Base-by-base conservation (phyloP, 306 rosid species). In the Lagenaria siceraria region DNA sequence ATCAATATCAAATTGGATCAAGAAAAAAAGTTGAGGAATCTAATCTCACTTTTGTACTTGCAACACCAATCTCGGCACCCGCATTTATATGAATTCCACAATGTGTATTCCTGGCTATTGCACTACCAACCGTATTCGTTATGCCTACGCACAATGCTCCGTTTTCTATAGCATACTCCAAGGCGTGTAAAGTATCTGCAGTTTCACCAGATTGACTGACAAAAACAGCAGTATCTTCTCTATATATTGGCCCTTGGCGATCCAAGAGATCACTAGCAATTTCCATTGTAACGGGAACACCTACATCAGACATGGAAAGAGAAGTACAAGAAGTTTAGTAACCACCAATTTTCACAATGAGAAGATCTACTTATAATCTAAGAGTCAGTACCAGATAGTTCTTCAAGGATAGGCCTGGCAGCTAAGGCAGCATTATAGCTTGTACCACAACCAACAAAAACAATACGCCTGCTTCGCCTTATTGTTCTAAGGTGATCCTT, bases 191-290 rank as follows among this genome's bases (percentile, higher is more conserved):
- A 61, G 97, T 95, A 82, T 95, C 99, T 46, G 97, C 97, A 66
- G 99, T 95, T 90, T 95, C 99, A 77, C 99, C 99, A 24, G 99
- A 95, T 79, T 95, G 99, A 86, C 99, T 95, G 51, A 95, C 99
- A 86, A 95, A 95, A 81, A 95, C 87, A 3, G 97, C 96, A 22
- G 99, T 95, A 85, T 95, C 99, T 86, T 95, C 99, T 82, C 99
- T 82, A 81, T 92, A 90, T 78, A 95, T 89, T 42, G 96, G 97
- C 74, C 99, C 99, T 83, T 92, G 96, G 77, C 97, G 89, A 81
- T 95, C 99, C 92, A 95, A 83, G 55, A 95, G 84, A 86, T 95
- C 99, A 87, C 99, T 95, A 42, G 99, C 99, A 80, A 95, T 84
- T 90, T 95, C 99, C 99, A 95, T 95, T 35, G 97, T 92, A 80